A percentile compares a stretch with the other conserved stretches of the same genome.
Conservation (phyloP, 2,329 filamentous ascomycete species). For the Aspergillus sp. region DNA sequence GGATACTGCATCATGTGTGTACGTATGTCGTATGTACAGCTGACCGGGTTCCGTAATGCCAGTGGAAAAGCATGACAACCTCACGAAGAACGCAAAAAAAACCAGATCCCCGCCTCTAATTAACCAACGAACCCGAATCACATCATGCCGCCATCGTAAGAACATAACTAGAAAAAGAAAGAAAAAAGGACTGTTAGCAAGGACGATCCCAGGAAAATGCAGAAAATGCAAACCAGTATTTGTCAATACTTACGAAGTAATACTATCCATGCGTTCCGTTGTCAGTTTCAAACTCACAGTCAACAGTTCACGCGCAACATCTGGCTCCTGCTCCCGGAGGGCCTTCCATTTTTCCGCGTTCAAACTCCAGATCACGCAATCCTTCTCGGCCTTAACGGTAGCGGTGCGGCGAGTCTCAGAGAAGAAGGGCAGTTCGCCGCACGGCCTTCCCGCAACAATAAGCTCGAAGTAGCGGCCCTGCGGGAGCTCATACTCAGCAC, state of each 20-base stretch:
- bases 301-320: slow-evolving; percentile 80
- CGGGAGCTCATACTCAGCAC: slow-evolving; percentile 86
- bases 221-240: neutral
- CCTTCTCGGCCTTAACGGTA: slow-evolving; percentile 78
- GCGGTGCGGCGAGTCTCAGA: slow-evolving; percentile 84
- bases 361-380: slow-evolving; percentile 81
- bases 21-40: too few relatives aligned
- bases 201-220: slow-evolving; percentile 6
- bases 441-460: slow-evolving; percentile 91
- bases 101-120: neutral
- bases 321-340: slow-evolving; percentile 70
- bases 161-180: slow-evolving; percentile 28
- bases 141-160: slow-evolving; percentile 34
- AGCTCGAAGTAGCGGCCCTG: slow-evolving; percentile 88
- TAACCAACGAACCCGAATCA: neutral
- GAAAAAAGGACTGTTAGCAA: too few relatives aligned
- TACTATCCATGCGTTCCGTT: slow-evolving; percentile 82
- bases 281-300: slow-evolving; percentile 89
- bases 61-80: too few relatives aligned
- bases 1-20: too few relatives aligned
- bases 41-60: too few relatives aligned
- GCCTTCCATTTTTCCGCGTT: slow-evolving; percentile 68
- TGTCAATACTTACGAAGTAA: slow-evolving; percentile 54
- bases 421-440: slow-evolving; percentile 95
- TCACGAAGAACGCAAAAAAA: neutral